Base-by-base conservation (phyloP, 2,329 filamentous ascomycete genomes). In the Colletotrichum sublineola region DNA sequence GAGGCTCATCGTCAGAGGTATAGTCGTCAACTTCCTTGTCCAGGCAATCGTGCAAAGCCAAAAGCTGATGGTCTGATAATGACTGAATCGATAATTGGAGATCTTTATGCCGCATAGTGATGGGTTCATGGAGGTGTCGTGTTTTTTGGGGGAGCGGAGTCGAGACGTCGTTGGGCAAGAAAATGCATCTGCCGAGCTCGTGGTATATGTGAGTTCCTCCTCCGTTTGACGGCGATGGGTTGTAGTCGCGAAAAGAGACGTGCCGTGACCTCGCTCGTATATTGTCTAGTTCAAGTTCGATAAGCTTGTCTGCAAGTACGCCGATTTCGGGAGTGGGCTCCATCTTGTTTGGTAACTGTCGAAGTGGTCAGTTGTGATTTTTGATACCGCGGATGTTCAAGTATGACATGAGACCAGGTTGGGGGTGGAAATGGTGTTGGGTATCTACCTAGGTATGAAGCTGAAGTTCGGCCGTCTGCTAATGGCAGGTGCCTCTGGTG, bases 281-380 rank as follows among this genome's bases (percentile, higher is more conserved):
- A 15, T 73, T 70, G 40, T 44, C 63, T n/a, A 60, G 76, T 74
- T 77, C 77, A 36, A 62, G 58, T 12, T 48, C 58, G 24, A 62
- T 7, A 31, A 62, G 15, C 4, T 15, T 46, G 31, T 48, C 31
- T n/a, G 24, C 40, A 40, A 57, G 55, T 24, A 8, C 24, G 6
- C 42, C 33, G 42, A 52, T 18, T 20, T 24, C 12, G 6, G 12
- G 5, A 15, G 6, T 7, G 14, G 29, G 29, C 14, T 57, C n/a
- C 55, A 57, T 57, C 20, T 7, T 36, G 55, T 15, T 8, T n/a
- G 11, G 5, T 24, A 15, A 15, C n/a, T 6, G 33, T 8, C 20
- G 1, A 24, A 56, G 11, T 15, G 20, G 3, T 2, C 5, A 4
- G 7, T 24, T 14, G n/a, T 40, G 20, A 24, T n/a, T 24, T 24